phyloP scores from a whole-genome alignment of 371 early-diverging fungal genomes.

The Massospora cicadina region DNA sequence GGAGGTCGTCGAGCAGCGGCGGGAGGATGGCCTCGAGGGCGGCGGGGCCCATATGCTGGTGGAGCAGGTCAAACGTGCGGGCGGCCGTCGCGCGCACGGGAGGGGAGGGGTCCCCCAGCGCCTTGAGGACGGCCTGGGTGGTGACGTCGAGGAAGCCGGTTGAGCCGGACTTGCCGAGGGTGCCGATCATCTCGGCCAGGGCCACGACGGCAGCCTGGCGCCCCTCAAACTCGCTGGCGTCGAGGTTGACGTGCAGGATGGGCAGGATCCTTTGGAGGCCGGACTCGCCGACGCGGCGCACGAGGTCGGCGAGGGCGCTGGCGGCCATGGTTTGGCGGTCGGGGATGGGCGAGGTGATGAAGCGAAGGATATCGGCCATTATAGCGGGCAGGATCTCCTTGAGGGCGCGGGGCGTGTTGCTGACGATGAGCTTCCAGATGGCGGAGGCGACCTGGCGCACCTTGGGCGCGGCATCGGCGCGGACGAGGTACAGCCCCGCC shows the following conservation, averaged over 20 bases:
- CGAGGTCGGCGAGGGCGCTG: constrained; percentile 84
- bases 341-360: constrained; percentile 45
- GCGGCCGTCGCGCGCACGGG: constrained; percentile 91
- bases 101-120: constrained; percentile 51
- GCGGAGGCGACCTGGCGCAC: constrained; percentile 77
- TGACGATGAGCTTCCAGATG: constrained; percentile 90
- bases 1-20: constrained; percentile 59
- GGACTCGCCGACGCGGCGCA: constrained; percentile 82
- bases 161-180: constrained; percentile 62
- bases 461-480: constrained; percentile 58
- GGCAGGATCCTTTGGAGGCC: constrained; percentile 75
- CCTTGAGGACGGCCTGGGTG: constrained; percentile 59
- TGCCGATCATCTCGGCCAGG: constrained; percentile 74
- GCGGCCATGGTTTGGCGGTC: constrained; percentile 72
- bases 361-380: constrained; percentile 70
- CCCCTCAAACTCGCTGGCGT: constrained; percentile 35
- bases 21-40: constrained; percentile 88
- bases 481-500: constrained; percentile 80
- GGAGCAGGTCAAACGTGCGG: constrained; percentile 81
- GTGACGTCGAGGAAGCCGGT: constrained; percentile 67
- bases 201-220: constrained; percentile 88
- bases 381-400: constrained; percentile 79
- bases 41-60: constrained; percentile 70
- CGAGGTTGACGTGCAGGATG: constrained; percentile 63
- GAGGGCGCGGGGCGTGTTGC: constrained; percentile 90